phyloP scores from a whole-genome alignment of 495 filamentous ascomycete genomes.

The Umbilicaria muhlenbergii region DNA sequence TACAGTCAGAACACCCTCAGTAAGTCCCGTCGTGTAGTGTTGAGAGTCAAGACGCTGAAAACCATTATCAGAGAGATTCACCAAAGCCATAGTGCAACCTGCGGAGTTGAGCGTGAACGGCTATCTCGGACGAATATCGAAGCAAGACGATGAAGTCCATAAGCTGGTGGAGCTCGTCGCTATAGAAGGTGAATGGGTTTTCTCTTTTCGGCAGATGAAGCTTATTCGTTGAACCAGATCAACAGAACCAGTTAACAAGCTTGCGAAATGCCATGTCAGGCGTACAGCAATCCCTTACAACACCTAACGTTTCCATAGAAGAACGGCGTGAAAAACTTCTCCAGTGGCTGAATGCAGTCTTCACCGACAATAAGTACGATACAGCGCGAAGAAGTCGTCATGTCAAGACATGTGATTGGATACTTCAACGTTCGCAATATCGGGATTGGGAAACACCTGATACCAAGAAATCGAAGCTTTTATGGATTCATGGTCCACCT shows the following conservation, averaged over 20 bases:
- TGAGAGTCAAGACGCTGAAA: not conserved
- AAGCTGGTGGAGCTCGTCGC: conserved; percentile 6
- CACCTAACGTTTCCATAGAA: not conserved
- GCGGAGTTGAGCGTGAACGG: not conserved
- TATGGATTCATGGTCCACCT: no score
- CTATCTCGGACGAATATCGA: not conserved
- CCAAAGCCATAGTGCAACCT: conserved; percentile 1
- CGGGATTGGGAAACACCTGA: conserved; percentile 4
- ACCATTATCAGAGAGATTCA: not conserved
- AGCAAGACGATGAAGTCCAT: conserved; percentile 1
- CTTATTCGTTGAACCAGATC: not conserved
- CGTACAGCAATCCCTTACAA: not conserved
- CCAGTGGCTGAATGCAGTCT: conserved; percentile 5
- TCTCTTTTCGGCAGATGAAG: not conserved
- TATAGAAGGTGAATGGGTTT: not conserved
- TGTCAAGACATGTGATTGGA: conserved; percentile 10
- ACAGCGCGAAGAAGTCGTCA: conserved; percentile 1
- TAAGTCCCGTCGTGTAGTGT: not conserved
- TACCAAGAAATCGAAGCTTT: conserved; percentile 2
- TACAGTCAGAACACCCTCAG: conserved; percentile 3
- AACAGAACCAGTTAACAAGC: not conserved
- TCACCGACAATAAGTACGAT: conserved; percentile 6
- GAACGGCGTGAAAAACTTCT: conserved; percentile 1
- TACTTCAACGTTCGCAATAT: conserved; percentile 4
- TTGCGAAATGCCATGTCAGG: not conserved